Evolutionary conservation across 139 green algal species (phyloP).

Genomic region (Micromonas commoda): DNA sequence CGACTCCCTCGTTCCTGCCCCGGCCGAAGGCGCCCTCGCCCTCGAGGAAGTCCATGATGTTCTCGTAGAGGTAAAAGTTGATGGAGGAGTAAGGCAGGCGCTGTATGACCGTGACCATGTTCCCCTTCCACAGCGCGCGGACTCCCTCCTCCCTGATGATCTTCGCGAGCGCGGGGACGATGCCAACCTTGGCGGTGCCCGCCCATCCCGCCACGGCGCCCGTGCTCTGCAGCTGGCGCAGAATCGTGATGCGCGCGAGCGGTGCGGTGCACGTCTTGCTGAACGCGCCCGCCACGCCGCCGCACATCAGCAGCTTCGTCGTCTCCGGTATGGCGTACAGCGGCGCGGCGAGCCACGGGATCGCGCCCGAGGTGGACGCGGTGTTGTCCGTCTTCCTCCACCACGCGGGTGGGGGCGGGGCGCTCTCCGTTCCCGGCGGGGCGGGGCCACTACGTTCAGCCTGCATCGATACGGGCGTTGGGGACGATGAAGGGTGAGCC

Average conservation of each 20-base stretch:
- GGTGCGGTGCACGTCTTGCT: conserved; percentile 78
- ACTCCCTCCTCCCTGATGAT: conserved; percentile 60
- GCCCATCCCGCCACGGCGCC: conserved; percentile 1
- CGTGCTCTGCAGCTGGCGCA: conserved; percentile 68
- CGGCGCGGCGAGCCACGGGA: not conserved
- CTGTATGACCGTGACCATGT: conserved; percentile 88
- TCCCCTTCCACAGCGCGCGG: conserved; percentile 84
- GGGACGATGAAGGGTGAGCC: too few relatives aligned
- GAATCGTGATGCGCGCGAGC: conserved; percentile 80
- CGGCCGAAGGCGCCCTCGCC: not conserved
- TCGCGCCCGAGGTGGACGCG: not conserved
- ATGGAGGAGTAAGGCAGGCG: conserved; percentile 88
- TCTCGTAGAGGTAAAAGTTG: conserved; percentile 93
- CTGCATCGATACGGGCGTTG: too few relatives aligned
- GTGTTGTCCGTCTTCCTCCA: not conserved
- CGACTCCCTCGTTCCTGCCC: conserved; percentile 28
- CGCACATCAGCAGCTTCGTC: conserved; percentile 56
- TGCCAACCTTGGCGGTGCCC: not conserved
- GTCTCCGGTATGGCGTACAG: conserved; percentile 1
- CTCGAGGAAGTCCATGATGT: conserved; percentile 16
- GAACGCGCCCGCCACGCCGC: conserved; percentile 75
- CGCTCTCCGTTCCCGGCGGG: not conserved
- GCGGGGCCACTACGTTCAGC: not conserved
- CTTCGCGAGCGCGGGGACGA: not conserved
- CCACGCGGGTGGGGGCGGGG: not conserved